Evolutionary conservation across 192 early-diverging fungal species (phyloP), one percentile per base, ranked within the genome.

Genomic region (Hyaloraphidium curvatum): DNA sequence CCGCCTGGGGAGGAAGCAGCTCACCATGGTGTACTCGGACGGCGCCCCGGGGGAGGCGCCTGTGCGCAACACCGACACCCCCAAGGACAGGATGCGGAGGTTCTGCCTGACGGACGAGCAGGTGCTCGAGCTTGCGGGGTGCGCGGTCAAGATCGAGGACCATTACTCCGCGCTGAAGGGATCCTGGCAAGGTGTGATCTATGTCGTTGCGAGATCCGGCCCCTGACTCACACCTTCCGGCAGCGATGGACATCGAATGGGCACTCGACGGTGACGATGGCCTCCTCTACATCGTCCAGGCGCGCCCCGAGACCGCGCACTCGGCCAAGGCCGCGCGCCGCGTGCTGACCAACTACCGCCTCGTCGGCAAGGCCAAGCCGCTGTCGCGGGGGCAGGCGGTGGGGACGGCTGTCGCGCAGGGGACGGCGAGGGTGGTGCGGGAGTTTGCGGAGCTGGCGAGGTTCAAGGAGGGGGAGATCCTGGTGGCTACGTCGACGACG

Each of bases 381-480:
- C 5, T 48, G 7, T 14, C 25, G 43, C 14, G 25, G 19, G 43
- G 43, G 43, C 43, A 25, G 17, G 43, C 43, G 7, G 43, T 48
- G 5, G 43, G 43, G 7, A 48, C 43, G 43, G 25, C 14, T 9
- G 25, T 48, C 25, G 14, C 43, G 5, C 17, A 22, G 17, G 43
- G 43, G 43, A 48, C n/a, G n/a, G n/a, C n/a, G n/a, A 19, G 25
- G 43, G 43, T 48, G 43, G 9, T 14, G 11, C 5, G 22, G 9
- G n/a, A 55, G 13, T 7, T 26, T 5, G 14, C 25, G 16, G 54
- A 59, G 21, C 19, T 59, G 31, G 37, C 16, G 25, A n/a, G 9
- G 14, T 59, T 59, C 30, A 35, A 57, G 53, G 57, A 37, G 16
- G 57, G 57, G 2, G 35, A 59, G 33, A 31, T 59, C 35, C 30